Evolutionary conservation across 2,329 filamentous ascomycete genomes (phyloP), one percentile per base, ranked within the genome.

Genomic region (Venturia nashicola): DNA sequence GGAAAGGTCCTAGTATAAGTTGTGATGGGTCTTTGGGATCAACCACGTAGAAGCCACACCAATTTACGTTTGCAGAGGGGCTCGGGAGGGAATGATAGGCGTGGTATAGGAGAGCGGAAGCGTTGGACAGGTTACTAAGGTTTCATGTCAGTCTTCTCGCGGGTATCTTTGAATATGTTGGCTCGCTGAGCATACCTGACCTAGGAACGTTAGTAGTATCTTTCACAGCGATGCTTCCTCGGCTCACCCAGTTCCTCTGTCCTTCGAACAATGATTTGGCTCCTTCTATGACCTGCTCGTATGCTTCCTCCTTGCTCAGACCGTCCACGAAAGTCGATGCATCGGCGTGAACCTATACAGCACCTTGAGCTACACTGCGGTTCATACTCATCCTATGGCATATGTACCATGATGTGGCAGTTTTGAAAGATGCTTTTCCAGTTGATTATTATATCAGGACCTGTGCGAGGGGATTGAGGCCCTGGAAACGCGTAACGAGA

Each of bases 41-140:
- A 54, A 86, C 75, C 16, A 86, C 84, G 76, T 91, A 91, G 78
- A 91, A 93, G 32, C 89, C 88, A 57, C 88, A 85, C 90, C 90
- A 94, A 75, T 94, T 93, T 27, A 90, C 87, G 18, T 83, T 76
- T 46, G 77, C 82, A 61, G 83, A 86, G 0, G 89, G 88, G 0
- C 78, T 74, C 1, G 85, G 82, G 16, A 93, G 79, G 9, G 88
- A 89, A 72, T 89, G 87, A 71, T 87, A 89, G 3, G 86, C 88
- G 71, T 94, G 88, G 87, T 89, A 93, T 67, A 93, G 79, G 36
- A 93, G 80, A 3, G 89, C 86, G 8, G 90, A 85, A 4, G 86
- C 77, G 72, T 93, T 94, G 68, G 89, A 80, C 59, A 91, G 82
- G 74, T 94, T 93, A 75, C 88, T 90, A 42, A 65, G 70, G 14